Evolutionary conservation across 305 asterid species (phyloP), one percentile per base, ranked within the genome.

Genomic region (Galium porrigens): DNA sequence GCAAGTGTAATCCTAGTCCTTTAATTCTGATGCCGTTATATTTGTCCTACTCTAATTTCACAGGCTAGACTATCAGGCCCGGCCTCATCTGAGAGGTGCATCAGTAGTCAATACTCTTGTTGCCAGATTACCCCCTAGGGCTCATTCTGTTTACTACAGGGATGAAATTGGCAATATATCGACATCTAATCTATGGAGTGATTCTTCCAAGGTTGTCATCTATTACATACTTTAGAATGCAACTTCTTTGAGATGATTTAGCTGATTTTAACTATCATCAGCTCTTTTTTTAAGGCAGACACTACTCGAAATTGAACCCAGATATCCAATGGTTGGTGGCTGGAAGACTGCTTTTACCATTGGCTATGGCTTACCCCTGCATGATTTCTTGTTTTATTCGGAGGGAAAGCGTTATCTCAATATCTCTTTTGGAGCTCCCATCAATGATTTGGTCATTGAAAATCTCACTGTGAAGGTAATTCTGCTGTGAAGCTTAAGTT

Each of bases 301-400:
- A 5, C 73, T 89, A 67, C 84, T 92, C 68, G 94, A 89, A 77
- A 85, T 92, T 53, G 98, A 92, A 80, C 98, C 98, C 66, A 81
- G 96, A 46, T 92, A 84, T 77, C 98, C 98, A 44, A 76, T 92
- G 89, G 83, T 89, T 84, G 96, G 98, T 80, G 96, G 98, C 54
- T 92, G 98, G 98, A 89, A 76, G 84, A 84, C 96, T 64, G 58
- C 96, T 61, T 92, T 92, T 73, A 89, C 98, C 37, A 85, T 89
- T 72, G 98, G 96, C 68, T 92, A 86, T 74, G 89, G 98, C 68
- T 70, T 89, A 78, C 98, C 94, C 1, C 95, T 92, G 68, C 72
- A 77, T 69, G 95, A 89, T 78, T 92, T 89, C 87, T 79, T 92
- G 81, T 92, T 85, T 78, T 80, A 72, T 61, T 81, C 96, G 0